Base-by-base conservation (phyloP, 108 stramenopile species). In the Pseudonitzschia pungens region DNA sequence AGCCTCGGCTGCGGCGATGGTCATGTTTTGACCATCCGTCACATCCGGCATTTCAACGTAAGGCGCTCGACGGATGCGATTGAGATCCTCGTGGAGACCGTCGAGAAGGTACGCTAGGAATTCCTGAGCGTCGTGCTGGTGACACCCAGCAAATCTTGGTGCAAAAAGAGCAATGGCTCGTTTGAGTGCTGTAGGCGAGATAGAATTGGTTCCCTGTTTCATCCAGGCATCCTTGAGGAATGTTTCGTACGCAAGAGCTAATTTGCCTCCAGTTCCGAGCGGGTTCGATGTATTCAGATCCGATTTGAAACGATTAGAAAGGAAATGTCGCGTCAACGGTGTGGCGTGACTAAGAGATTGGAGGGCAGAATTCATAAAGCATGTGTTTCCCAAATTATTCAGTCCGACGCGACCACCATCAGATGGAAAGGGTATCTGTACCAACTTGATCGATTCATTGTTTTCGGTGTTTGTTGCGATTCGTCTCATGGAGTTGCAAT, bases 11-110 rank as follows among this genome's bases (percentile, higher is more conserved):
- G 88, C 84, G 40, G 90, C 89, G 33, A 91, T 78, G 20, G 79
- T 76, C 76, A 87, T 81, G 48, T 91, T 80, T 53, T 80, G 80
- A 12, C 81, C 84, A 55, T 81, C 68, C 24, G 76, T 82, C 32
- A 90, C 89, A 74, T 91, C 92, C 12, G 91, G 86, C 77, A 89
- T 77, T 77, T 89, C 89, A 8, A 97, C 84, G 72, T 98, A 98
- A 11, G 98, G 97, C 59, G 97, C 94, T 52, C 87, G 81, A 27
- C 80, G 73, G 58, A 96, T 83, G n/a, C 96, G 81, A 70, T 99
- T 99, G 65, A 99, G 81, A 84, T 99, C 98, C 72, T 98, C 96
- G 77, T 97, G 95, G 42, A 99, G 76, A 31, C 94, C 97, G 77
- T 97, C 97, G 18, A 99, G 67, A 10, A 99, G 77, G 72, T 90